These are phyloP conservation scores for Phaseolus coccineus DNA, from an alignment of 331 rosid species.

Conservation along the genomic window DNA sequence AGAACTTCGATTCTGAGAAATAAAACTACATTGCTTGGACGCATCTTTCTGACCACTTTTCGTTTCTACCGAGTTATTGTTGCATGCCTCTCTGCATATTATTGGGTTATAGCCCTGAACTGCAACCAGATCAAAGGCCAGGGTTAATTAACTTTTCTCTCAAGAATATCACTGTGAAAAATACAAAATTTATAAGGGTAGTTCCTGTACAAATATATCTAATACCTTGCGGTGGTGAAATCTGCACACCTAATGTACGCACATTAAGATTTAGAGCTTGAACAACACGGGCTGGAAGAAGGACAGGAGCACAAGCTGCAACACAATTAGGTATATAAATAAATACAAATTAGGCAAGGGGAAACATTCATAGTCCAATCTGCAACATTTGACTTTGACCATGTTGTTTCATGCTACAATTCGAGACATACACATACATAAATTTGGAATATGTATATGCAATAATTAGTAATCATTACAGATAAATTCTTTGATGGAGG, in stretches of 20 bases:
- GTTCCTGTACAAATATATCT: neutral
- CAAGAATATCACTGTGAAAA: neutral
- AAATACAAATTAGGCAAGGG: neutral
- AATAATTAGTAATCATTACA: neutral
- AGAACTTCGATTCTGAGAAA: slow-evolving; percentile 54
- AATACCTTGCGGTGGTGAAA: slow-evolving; percentile 66
- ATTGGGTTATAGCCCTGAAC: slow-evolving; percentile 43
- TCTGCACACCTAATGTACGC: slow-evolving; percentile 70
- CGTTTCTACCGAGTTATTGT: slow-evolving; percentile 34
- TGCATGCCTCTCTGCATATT: slow-evolving; percentile 39
- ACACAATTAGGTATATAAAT: slow-evolving; percentile 16
- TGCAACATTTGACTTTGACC: neutral
- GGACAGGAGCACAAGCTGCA: slow-evolving; percentile 80
- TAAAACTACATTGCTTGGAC: slow-evolving; percentile 52
- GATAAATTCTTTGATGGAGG: neutral
- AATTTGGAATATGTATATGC: neutral
- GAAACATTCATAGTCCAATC: no score
- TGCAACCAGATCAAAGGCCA: slow-evolving; percentile 49
- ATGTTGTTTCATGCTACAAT: neutral
- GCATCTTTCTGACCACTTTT: slow-evolving; percentile 49
- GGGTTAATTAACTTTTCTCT: neutral
- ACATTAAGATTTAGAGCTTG: slow-evolving; percentile 86
- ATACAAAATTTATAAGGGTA: neutral
- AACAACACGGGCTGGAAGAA: slow-evolving; percentile 76
- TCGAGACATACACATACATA: neutral